A percentile compares a stretch with the other conserved stretches of the same genome.
Conservation (phyloP, 2,329 filamentous ascomycete species). For the Claviceps purpurea region DNA sequence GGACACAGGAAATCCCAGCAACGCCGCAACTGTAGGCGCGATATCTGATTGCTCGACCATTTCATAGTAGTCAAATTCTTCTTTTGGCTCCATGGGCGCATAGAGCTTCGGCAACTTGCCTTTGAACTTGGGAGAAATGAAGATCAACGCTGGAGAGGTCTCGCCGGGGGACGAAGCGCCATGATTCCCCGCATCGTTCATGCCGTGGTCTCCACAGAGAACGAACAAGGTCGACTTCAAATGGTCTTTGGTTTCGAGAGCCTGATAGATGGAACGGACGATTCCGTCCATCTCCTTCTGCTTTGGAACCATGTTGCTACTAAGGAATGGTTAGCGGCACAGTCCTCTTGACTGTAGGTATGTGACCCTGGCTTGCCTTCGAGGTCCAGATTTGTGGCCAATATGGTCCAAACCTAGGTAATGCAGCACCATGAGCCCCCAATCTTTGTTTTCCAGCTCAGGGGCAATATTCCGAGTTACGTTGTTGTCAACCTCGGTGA, state of each 20-base stretch:
- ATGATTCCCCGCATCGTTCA: conserved; percentile 97
- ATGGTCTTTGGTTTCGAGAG: conserved; percentile 57
- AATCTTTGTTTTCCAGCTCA: conserved; percentile 67
- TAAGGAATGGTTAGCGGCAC: conserved; percentile 17
- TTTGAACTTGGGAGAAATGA: conserved; percentile 73
- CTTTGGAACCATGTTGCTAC: conserved; percentile 84
- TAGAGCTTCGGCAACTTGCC: conserved; percentile 29
- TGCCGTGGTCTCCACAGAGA: conserved; percentile 90
- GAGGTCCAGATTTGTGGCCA: conserved; percentile 86
- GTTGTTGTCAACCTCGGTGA: conserved; percentile 94
- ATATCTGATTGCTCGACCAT: conserved; percentile 90
- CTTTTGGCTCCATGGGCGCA: conserved; percentile 44
- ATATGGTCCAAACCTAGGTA: conserved; percentile 96
- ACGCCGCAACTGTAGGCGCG: conserved; percentile 72
- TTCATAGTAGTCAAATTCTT: conserved; percentile 73
- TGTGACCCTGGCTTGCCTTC: conserved; percentile 38
- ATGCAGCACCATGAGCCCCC: conserved; percentile 88
- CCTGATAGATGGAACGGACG: conserved; percentile 60
- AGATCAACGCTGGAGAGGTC: conserved; percentile 83
- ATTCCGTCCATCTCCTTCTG: conserved; percentile 88
- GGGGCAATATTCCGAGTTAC: conserved; percentile 78
- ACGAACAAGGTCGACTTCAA: conserved; percentile 70
- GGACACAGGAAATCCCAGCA: conserved; percentile 79
- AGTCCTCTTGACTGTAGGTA: not conserved
- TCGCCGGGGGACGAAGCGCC: conserved; percentile 88